Conservation (phyloP, 1,139 yeast species). For the Geotrichum candidum region DNA sequence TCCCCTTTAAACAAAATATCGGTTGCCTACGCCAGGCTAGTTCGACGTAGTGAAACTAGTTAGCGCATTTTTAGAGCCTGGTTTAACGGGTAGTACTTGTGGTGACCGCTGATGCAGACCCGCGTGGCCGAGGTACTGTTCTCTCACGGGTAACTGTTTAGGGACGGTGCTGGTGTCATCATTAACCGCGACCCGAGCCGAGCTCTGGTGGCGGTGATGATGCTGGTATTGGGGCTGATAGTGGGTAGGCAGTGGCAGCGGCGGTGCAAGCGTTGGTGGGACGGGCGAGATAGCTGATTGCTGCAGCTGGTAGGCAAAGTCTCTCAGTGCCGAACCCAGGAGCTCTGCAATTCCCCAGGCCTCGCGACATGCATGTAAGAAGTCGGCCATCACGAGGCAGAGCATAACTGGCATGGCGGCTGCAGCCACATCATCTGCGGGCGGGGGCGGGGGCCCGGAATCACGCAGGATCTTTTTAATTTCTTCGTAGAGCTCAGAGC, state of each 20-base stretch:
- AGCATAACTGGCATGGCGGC: conserved; percentile 28
- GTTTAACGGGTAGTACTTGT: no score
- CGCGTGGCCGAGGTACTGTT: no score
- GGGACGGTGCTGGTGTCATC: not conserved
- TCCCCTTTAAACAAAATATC: no score
- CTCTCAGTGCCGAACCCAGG: conserved; percentile 26
- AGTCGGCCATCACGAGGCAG: conserved; percentile 29
- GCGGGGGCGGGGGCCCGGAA: conserved; percentile 5
- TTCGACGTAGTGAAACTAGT: no score
- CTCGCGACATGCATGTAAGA: conserved; percentile 25
- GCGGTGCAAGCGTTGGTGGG: not conserved
- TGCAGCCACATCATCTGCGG: conserved; percentile 17
- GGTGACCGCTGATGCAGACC: no score
- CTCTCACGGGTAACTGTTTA: no score
- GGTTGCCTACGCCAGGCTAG: no score
- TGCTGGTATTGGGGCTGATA: not conserved
- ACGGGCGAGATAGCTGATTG: not conserved
- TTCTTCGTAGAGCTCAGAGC: conserved; percentile 6
- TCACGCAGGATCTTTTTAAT: conserved; percentile 9
- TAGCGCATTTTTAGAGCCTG: no score
- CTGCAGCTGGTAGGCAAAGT: conserved; percentile 21
- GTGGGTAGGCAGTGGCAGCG: not conserved
- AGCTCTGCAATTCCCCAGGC: conserved; percentile 32
- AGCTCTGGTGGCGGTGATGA: not conserved
- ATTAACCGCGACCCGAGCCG: not conserved